Evolutionary conservation across 1,139 yeast species (phyloP).

Genomic region (Casaregolazyma lundiana): DNA sequence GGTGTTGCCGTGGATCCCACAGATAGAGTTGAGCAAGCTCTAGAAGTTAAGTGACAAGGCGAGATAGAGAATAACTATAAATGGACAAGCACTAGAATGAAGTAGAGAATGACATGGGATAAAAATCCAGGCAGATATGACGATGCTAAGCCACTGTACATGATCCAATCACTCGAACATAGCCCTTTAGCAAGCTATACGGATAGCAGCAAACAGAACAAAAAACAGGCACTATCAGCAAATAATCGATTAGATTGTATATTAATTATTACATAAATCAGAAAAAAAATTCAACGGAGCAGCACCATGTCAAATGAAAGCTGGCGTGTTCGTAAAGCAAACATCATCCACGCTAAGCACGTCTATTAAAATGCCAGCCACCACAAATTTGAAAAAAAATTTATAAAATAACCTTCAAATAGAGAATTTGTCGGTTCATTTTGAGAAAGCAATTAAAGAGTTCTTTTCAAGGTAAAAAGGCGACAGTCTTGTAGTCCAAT

Average conservation of each 20-base stretch:
- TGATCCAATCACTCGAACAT: too few species aligned
- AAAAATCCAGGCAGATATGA: too few species aligned
- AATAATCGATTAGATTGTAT: background rate
- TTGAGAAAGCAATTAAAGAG: background rate
- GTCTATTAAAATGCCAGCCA: background rate
- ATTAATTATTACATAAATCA: background rate
- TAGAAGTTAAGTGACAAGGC: too few species aligned
- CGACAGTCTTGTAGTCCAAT: background rate
- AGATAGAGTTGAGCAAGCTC: too few species aligned
- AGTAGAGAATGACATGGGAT: too few species aligned
- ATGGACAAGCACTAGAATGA: too few species aligned
- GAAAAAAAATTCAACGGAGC: background rate
- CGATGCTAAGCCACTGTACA: too few species aligned
- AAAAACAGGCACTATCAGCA: background rate
- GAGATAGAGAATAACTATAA: too few species aligned
- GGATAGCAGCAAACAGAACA: background rate
- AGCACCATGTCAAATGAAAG: background rate
- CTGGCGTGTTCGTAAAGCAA: too few species aligned
- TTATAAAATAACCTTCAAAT: background rate
- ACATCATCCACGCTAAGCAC: background rate
- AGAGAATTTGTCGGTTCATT: too few species aligned
- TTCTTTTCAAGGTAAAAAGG: background rate
- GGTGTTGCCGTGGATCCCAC: background rate
- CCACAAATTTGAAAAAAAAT: slow-evolving; percentile 1
- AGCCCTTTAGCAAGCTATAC: too few species aligned